Evolutionary conservation across 2,329 filamentous ascomycete species (phyloP).

Genomic region (Ophiostoma ulmi): DNA sequence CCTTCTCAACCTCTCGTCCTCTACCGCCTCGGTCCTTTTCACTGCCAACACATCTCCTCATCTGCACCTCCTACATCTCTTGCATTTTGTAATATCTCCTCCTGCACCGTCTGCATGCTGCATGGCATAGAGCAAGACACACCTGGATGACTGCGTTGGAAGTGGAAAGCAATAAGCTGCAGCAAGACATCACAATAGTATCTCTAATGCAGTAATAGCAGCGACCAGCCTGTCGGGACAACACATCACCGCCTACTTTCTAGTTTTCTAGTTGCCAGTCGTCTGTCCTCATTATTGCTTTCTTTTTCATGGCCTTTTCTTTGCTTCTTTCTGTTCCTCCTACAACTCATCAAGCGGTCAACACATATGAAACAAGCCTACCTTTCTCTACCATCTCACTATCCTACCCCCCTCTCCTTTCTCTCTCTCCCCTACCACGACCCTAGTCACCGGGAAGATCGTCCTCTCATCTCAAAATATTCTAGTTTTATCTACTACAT

Average conservation of each 20-base stretch:
- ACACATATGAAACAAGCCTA: not conserved
- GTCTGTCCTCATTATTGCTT: not conserved
- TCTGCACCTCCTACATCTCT: not conserved
- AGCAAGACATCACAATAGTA: not conserved
- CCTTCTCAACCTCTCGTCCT: not conserved
- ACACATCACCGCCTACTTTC: conserved; percentile 15
- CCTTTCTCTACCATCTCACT: not conserved
- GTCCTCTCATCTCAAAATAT: not conserved
- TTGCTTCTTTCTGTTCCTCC: not conserved
- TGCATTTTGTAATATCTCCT: not conserved
- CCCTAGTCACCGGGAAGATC: conserved; percentile 1
- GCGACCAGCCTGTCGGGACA: conserved; percentile 21
- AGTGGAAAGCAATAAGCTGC: not conserved
- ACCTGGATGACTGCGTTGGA: not conserved
- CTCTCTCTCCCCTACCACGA: not conserved
- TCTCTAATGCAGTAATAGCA: not conserved
- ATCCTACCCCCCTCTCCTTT: not conserved
- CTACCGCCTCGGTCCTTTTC: conserved; percentile 8
- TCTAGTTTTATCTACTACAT: not conserved
- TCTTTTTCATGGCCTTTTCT: conserved; percentile 1
- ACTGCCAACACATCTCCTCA: not conserved
- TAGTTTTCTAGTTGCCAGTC: not conserved
- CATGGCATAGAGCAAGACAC: not conserved
- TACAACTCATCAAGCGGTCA: conserved; percentile 11
- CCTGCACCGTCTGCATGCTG: not conserved